Conservation (phyloP, 2,329 filamentous ascomycete species). For the Ascochyta viciae-villosae region DNA sequence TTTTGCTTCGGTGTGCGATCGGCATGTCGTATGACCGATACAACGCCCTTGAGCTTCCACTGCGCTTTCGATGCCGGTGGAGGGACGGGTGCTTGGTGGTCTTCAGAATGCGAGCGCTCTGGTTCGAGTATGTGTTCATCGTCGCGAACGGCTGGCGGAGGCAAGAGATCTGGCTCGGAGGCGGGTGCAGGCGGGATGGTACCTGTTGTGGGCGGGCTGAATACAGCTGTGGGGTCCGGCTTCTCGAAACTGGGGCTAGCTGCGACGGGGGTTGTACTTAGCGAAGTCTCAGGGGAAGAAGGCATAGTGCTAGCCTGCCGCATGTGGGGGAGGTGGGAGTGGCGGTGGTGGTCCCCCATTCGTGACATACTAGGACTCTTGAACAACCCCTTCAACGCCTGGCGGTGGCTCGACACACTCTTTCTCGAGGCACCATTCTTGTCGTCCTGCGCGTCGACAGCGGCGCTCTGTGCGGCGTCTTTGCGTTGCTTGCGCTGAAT, state of each 20-base stretch:
- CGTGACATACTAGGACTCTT: constrained; percentile 71
- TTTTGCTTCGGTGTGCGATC: constrained; percentile 99
- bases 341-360: constrained; percentile 55
- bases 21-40: constrained; percentile 94
- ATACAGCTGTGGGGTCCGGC: constrained; percentile 28
- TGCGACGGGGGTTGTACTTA: constrained; percentile 52
- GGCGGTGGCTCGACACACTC: constrained; percentile 48
- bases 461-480: constrained; percentile 45
- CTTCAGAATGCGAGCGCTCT: constrained; percentile 41
- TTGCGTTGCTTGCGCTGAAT: constrained; percentile 65
- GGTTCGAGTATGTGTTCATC: constrained; percentile 29
- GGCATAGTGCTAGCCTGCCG: constrained; percentile 45
- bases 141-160: constrained; percentile 36
- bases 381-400: constrained; percentile 64
- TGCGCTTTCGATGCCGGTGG: constrained; percentile 78
- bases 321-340: constrained; percentile 50
- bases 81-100: constrained; percentile 48
- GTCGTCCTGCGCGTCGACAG: constrained; percentile 46
- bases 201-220: constrained; percentile 24
- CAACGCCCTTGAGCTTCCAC: constrained; percentile 98
- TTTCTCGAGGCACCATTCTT: constrained; percentile 37
- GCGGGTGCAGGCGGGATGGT: constrained; percentile 26
- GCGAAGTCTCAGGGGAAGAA: constrained; percentile 56
- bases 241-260: constrained; percentile 55
- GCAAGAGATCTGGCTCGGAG: constrained; percentile 44